A percentile compares a stretch with the other conserved stretches of the same genome.
phyloP scores from a whole-genome alignment of 208 protist genomes.

The Borovskyia barvae region DNA sequence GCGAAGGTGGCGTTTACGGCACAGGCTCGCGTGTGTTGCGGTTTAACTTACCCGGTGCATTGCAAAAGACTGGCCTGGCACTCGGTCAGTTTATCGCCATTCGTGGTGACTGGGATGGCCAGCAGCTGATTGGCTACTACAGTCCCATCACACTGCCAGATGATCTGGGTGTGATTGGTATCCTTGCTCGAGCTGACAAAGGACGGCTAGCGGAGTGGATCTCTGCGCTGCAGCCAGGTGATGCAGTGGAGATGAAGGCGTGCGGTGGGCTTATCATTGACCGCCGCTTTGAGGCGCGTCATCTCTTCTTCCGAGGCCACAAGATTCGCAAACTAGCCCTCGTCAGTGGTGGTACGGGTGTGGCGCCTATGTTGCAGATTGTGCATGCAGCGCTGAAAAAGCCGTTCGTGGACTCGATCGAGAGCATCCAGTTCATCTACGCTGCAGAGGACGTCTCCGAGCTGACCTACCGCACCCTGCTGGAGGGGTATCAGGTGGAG shows the following conservation, averaged over 20 bases:
- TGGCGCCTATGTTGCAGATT: conserved; percentile 93
- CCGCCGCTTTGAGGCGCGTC: conserved; percentile 38
- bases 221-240: conserved; percentile 56
- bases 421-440: conserved; percentile 68
- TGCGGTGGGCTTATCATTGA: conserved; percentile 55
- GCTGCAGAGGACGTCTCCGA: conserved; percentile 58
- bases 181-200: conserved; percentile 57
- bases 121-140: conserved; percentile 64
- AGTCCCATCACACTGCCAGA: conserved; percentile 75
- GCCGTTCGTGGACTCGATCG: conserved; percentile 49
- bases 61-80: conserved; percentile 67
- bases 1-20: conserved; percentile 39
- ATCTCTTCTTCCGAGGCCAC: conserved; percentile 62
- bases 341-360: conserved; percentile 83
- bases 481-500: conserved; percentile 43
- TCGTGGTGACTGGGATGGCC: conserved; percentile 44
- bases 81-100: conserved; percentile 77
- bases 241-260: conserved; percentile 78
- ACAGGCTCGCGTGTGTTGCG: conserved; percentile 54
- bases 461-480: conserved; percentile 54
- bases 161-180: conserved; percentile 62
- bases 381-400: conserved; percentile 79
- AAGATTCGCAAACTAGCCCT: conserved; percentile 57
- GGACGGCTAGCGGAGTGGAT: conserved; percentile 59
- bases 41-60: conserved; percentile 72